Conservation (phyloP, 202 grass and related monocot genomes). For the Zizania palustris region DNA sequence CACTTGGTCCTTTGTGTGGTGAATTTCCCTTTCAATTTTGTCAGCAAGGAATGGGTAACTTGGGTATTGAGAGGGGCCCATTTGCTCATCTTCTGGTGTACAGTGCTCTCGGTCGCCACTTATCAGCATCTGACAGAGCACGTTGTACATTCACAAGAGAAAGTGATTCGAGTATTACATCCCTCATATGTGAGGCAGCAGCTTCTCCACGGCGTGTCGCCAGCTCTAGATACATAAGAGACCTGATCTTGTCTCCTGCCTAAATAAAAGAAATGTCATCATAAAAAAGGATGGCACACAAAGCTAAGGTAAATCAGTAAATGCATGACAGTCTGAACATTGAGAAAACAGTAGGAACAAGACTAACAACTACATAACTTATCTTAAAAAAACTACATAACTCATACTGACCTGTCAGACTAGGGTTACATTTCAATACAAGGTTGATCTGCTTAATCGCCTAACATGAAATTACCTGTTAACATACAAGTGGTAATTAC, state of each 20-base stretch:
- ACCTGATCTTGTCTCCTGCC: slow-evolving; percentile 56
- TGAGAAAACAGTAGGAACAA: background rate
- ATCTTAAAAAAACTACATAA: too few relatives aligned
- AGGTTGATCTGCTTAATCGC: too few relatives aligned
- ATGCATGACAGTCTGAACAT: slow-evolving; percentile 10
- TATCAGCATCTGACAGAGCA: slow-evolving; percentile 51
- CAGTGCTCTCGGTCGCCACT: slow-evolving; percentile 53
- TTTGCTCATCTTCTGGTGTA: slow-evolving; percentile 48
- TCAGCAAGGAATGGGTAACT: background rate
- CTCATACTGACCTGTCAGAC: background rate
- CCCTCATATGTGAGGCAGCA: slow-evolving; percentile 58
- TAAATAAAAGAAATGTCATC: slow-evolving; percentile 35
- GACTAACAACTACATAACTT: background rate
- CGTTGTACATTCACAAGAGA: slow-evolving; percentile 21
- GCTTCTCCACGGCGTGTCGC: slow-evolving; percentile 62
- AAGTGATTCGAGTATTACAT: slow-evolving; percentile 52
- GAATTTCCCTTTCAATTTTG: background rate
- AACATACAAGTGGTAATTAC: background rate
- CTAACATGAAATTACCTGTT: too few relatives aligned
- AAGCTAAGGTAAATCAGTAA: background rate
- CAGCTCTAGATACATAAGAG: slow-evolving; percentile 67
- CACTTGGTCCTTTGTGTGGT: background rate
- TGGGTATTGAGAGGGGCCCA: background rate
- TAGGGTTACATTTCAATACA: background rate
- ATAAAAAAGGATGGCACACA: background rate